Evolutionary conservation across 1,284 basidiomycete genomes (phyloP), one percentile per base, ranked within the genome.

Genomic region (Trametes sp.): DNA sequence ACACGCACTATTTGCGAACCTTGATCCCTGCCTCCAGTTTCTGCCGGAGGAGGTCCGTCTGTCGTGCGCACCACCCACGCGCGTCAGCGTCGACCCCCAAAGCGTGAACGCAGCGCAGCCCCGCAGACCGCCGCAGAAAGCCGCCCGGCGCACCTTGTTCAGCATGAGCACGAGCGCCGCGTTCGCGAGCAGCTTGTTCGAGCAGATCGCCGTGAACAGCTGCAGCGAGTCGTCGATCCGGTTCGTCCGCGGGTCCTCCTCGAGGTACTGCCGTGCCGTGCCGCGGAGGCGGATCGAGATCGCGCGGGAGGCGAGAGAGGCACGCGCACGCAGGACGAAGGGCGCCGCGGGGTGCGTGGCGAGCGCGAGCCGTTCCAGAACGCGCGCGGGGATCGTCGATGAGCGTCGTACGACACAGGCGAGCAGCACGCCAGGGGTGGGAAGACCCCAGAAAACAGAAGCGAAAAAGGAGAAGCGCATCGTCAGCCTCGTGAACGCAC

Each of bases 201-300:
- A 82, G 70, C 89, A 92, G 65, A 93, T 86, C 14, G 84, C 73
- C 4, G 86, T 88, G 75, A 92, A 92, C 4, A 93, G 81, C 70
- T 92, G 88, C 14, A 93, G 78, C 5, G 91, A 93, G 75, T 93
- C 92, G 65, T 92, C 87, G 61, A 93, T 89, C 63, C 91, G 80
- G 74, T 93, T 93, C 54, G 87, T 89, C 63, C 84, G 82, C 10
- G 86, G 81, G 72, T 93, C 91, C 77, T 93, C 92, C 72, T 92
- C 90, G 10, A 93, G 84, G 75, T 91, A 93, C 88, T 93, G 65
- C 28, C 42, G 42, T 24, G 11, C 21, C 42, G 21, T 10, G n/a
- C n/a, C n/a, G n/a, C n/a, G n/a, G n/a, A n/a, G 21, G 42, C 42
- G 42, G 31, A 33, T 26, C 58, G 35, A 16, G 29, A 4, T 21